Conservation (phyloP, 192 early-diverging fungal species). For the Pilobolus umbonatus region DNA sequence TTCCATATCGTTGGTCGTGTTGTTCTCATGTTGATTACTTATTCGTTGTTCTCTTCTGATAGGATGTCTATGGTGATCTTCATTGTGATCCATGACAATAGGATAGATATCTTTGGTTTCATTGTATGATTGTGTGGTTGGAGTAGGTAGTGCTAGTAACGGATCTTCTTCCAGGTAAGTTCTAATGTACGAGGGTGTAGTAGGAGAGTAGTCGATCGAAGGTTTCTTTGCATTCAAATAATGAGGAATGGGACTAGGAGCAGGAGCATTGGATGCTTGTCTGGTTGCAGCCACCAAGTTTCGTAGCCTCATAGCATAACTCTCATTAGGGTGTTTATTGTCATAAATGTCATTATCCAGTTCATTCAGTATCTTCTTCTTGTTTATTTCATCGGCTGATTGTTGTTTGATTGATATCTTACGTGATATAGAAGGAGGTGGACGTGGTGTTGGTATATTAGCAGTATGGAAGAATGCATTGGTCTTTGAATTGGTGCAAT, state of each 20-base stretch:
- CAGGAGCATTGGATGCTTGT: slow-evolving; percentile 9
- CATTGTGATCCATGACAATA: too few relatives aligned
- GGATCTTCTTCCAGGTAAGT: neutral
- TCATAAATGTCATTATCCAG: neutral
- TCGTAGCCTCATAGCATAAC: slow-evolving; percentile 11
- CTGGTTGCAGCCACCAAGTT: slow-evolving; percentile 8
- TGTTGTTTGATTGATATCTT: slow-evolving; percentile 1
- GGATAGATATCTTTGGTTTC: too few relatives aligned
- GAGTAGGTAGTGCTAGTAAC: slow-evolving; percentile 8
- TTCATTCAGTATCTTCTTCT: neutral
- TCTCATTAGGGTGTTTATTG: neutral
- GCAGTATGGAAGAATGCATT: slow-evolving; percentile 11
- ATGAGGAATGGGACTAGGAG: slow-evolving; percentile 15
- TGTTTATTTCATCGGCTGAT: neutral
- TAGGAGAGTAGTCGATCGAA: neutral
- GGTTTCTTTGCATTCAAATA: slow-evolving; percentile 11
- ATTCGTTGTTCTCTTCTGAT: neutral
- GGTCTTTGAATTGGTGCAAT: slow-evolving; percentile 3
- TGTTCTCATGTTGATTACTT: neutral
- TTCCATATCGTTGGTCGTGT: neutral
- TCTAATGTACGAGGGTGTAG: neutral
- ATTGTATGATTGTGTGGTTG: neutral
- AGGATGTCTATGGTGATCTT: too few relatives aligned
- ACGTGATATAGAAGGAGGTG: slow-evolving; percentile 17
- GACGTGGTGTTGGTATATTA: slow-evolving; percentile 16